Evolutionary conservation across 495 filamentous ascomycete genomes (phyloP).

Genomic region (Xylona heveae): DNA sequence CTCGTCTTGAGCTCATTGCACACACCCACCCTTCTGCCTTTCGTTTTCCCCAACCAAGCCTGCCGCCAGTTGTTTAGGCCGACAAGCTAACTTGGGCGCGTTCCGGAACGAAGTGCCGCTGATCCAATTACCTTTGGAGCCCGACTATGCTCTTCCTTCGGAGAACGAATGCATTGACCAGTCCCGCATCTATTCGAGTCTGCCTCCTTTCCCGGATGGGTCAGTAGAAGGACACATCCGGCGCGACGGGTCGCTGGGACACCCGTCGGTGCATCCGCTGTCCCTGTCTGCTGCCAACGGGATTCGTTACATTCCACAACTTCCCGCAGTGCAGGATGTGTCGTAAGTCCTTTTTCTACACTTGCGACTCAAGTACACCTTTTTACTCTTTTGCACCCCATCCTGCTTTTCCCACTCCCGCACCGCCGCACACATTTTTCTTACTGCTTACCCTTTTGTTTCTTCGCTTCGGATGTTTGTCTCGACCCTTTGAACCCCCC

Average conservation of each 20-base stretch:
- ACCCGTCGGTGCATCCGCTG: slow-evolving; percentile 1
- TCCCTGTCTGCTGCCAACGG: slow-evolving; percentile 3
- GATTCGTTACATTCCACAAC: slow-evolving; percentile 3
- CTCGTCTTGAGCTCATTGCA: no score
- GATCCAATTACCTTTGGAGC: neutral
- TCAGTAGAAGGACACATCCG: neutral
- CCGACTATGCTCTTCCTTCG: neutral
- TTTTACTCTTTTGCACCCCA: no score
- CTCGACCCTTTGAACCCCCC: no score
- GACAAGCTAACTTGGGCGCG: no score
- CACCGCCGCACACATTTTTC: no score
- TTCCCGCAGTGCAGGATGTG: slow-evolving; percentile 4
- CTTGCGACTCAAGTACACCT: neutral
- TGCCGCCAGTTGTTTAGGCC: no score
- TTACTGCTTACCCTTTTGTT: no score
- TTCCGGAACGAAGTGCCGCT: neutral
- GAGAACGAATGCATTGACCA: neutral
- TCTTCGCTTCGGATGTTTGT: no score
- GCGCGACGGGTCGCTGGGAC: neutral
- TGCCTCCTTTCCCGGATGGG: neutral
- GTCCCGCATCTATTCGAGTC: neutral
- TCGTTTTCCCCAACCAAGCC: no score
- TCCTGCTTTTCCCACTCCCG: no score
- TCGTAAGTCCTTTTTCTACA: slow-evolving; percentile 3
- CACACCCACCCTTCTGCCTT: no score